Conservation (phyloP, 805 yeast genomes). For the Limtongozyma cylindracea region DNA sequence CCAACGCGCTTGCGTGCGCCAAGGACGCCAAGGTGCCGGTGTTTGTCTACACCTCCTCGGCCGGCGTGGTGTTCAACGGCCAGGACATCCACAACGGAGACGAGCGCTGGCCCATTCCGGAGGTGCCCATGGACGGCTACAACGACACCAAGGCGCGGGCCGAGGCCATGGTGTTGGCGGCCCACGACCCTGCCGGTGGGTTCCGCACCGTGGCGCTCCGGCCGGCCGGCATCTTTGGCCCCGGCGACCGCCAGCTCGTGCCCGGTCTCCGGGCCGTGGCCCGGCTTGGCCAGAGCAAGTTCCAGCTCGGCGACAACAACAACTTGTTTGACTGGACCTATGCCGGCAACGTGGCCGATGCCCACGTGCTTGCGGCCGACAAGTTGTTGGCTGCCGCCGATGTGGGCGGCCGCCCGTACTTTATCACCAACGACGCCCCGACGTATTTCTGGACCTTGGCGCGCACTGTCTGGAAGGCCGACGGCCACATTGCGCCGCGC, state of each 20-base stretch:
- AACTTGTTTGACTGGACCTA: constrained; percentile 93
- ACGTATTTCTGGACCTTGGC: constrained; percentile 94
- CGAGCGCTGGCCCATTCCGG: constrained; percentile 85
- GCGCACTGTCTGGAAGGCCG: constrained; percentile 91
- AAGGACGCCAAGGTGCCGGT: constrained; percentile 22
- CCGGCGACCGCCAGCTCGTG: constrained; percentile 91
- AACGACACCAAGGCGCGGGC: constrained; percentile 89
- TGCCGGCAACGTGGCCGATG: constrained; percentile 95
- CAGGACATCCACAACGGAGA: constrained; percentile 77
- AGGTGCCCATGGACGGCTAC: constrained; percentile 85
- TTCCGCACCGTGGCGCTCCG: constrained; percentile 58
- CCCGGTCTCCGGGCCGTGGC: constrained; percentile 81
- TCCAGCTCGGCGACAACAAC: constrained; percentile 85
- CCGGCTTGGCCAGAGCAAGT: constrained; percentile 61
- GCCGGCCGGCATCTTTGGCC: constrained; percentile 98
- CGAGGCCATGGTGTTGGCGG: constrained; percentile 54
- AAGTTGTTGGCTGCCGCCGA: constrained; percentile 24
- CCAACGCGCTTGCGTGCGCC: constrained; percentile 43
- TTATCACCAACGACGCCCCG: constrained; percentile 85
- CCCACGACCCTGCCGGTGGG: constrained; percentile 33
- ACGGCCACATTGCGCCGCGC: constrained; percentile 53
- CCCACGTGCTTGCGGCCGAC: constrained; percentile 83
- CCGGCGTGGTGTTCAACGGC: constrained; percentile 96
- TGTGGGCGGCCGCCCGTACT: constrained; percentile 72
- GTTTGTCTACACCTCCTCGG: constrained; percentile 85